Evolutionary conservation across 768 basidiomycete species (phyloP).

Genomic region (Russula brevipes): DNA sequence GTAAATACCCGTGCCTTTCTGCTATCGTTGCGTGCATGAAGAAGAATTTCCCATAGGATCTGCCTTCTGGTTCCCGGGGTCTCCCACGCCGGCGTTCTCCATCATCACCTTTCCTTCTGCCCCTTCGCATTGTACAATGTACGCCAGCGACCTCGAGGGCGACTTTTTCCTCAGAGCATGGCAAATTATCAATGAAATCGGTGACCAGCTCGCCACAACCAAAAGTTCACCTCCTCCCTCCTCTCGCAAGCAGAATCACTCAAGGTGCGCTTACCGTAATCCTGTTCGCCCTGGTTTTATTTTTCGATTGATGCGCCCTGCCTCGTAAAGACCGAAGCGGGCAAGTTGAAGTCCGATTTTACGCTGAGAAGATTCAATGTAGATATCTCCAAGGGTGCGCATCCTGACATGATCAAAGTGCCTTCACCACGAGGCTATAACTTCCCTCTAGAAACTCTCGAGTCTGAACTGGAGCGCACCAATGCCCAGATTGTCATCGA

Average conservation of each 20-base stretch:
- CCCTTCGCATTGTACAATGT: conserved; percentile 1
- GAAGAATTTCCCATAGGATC: neutral
- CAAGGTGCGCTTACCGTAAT: conserved; percentile 34
- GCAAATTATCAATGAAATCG: conserved; percentile 34
- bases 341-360: conserved; percentile 35
- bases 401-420: neutral
- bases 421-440: neutral
- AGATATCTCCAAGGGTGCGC: conserved; percentile 39
- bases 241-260: conserved; percentile 40
- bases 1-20: neutral
- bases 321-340: conserved; percentile 22
- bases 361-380: conserved; percentile 42
- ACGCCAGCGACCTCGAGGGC: conserved; percentile 20
- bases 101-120: neutral
- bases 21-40: conserved; percentile 1
- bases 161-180: conserved; percentile 23
- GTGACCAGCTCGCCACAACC: conserved; percentile 42
- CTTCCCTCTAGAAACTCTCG: conserved; percentile 66
- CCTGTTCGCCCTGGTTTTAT: neutral
- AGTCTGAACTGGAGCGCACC: conserved; percentile 85
- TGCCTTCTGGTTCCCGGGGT: neutral
- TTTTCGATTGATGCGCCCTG: neutral
- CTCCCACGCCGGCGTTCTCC: conserved; percentile 16
- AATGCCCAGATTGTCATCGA: conserved; percentile 90
- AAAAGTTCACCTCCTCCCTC: conserved; percentile 38